A percentile compares a stretch with the other conserved stretches of the same genome.
Evolutionary conservation across 768 basidiomycete genomes (phyloP).

Genomic region (Mycena chlorophos): DNA sequence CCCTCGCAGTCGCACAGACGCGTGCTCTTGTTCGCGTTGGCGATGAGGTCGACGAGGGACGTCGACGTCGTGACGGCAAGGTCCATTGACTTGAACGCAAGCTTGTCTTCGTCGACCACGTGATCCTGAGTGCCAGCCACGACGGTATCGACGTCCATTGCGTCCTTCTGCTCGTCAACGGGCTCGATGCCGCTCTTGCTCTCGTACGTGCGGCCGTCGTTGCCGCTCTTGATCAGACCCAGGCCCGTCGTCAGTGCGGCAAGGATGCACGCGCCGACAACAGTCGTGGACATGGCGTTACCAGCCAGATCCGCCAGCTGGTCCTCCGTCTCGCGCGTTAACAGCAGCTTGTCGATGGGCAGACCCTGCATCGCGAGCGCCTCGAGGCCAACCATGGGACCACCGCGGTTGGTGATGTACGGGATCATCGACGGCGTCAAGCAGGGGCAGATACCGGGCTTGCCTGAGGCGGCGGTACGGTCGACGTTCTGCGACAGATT

Average conservation of each 20-base stretch:
- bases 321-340: conserved; percentile 92
- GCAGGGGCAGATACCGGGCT: conserved; percentile 86
- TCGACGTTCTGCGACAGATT: conserved; percentile 97
- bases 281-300: conserved; percentile 97
- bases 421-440: conserved; percentile 97
- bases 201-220: conserved; percentile 69
- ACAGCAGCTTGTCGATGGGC: conserved; percentile 85
- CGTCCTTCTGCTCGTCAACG: conserved; percentile 33
- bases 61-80: conserved; percentile 53
- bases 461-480: conserved; percentile 78
- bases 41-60: conserved; percentile 57
- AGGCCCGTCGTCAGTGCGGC: conserved; percentile 72
- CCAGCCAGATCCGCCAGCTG: conserved; percentile 93
- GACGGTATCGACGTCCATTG: conserved; percentile 50
- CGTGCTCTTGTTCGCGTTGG: conserved; percentile 64
- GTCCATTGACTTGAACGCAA: conserved; percentile 65
- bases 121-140: conserved; percentile 39
- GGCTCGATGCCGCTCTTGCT: conserved; percentile 48
- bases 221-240: conserved; percentile 65
- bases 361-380: conserved; percentile 93
- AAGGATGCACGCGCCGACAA: conserved; percentile 87
- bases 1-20: conserved; percentile 93
- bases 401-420: conserved; percentile 92
- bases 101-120: conserved; percentile 73
- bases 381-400: conserved; percentile 92